Base-by-base conservation (phyloP, 139 green algal genomes). In the Trebouxia sp. region DNA sequence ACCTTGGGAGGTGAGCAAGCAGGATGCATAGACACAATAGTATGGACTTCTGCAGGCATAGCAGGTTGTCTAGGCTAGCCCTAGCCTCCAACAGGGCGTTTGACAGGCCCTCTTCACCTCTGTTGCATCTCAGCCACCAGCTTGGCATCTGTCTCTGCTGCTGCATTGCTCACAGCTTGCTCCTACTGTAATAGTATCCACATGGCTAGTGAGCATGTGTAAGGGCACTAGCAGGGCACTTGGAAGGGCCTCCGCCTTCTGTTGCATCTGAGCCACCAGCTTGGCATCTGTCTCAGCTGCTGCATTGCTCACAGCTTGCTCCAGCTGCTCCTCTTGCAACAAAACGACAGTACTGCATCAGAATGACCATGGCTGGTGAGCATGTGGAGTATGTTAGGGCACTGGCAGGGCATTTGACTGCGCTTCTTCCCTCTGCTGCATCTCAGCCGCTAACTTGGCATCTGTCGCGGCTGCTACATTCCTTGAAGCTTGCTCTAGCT, bases 1-100 rank as follows among this genome's bases (percentile, higher is more conserved):
- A n/a, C n/a, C n/a, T n/a, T n/a, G n/a, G n/a, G n/a, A n/a, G n/a
- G n/a, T n/a, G n/a, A n/a, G n/a, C n/a, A n/a, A n/a, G n/a, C n/a
- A n/a, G n/a, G n/a, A 53, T 53, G 47, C n/a, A 28, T 9, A 66
- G 1, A n/a, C n/a, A n/a, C n/a, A n/a, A n/a, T n/a, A n/a, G n/a
- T n/a, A n/a, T n/a, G n/a, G n/a, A n/a, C n/a, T n/a, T n/a, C n/a
- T 97, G 92, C 83, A 94, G 80, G 79, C 88, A 86, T 79, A 91
- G 86, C 91, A 97, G 90, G 15, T 87, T 79, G 12, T 87, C 85
- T 65, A 98, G 76, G 76, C 82, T 91, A 20, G 79, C 75, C 32
- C 94, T 85, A 1, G 90, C 88, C 62, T 91, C 86, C 3, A 69
- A 65, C 72, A 97, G 87, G 84, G 92, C 91, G 35, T 82, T 82